A percentile compares a stretch with the other conserved stretches of the same genome.
Conservation (phyloP, 2,329 filamentous ascomycete species). For the Fusarium buharicum region DNA sequence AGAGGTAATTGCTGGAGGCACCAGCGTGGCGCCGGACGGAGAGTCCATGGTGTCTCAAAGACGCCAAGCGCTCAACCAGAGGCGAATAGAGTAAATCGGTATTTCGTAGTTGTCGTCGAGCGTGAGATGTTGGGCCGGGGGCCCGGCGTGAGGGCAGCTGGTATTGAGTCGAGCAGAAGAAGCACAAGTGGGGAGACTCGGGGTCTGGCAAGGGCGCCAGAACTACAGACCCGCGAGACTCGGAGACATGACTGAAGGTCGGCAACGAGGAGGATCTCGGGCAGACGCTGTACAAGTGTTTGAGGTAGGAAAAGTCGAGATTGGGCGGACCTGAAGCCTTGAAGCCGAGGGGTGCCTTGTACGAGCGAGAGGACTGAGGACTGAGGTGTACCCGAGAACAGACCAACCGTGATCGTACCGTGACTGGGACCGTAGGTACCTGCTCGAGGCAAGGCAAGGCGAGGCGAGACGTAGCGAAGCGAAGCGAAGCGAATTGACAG, state of each 20-base stretch:
- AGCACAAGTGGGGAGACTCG: slow-evolving; percentile 45
- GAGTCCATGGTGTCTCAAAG: slow-evolving; percentile 53
- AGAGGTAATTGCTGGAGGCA: slow-evolving; percentile 64
- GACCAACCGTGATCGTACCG: slow-evolving; percentile 28
- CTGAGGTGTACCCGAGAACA: slow-evolving; percentile 28
- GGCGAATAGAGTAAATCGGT: slow-evolving; percentile 18
- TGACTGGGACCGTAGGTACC: slow-evolving; percentile 30
- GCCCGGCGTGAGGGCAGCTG: slow-evolving; percentile 30
- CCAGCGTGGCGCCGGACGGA: slow-evolving; percentile 52
- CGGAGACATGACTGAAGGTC: slow-evolving; percentile 59
- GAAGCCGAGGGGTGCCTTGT: slow-evolving; percentile 16
- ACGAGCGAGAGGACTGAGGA: slow-evolving; percentile 16
- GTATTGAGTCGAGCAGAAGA: slow-evolving; percentile 26
- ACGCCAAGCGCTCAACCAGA: slow-evolving; percentile 8
- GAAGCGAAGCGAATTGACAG: slow-evolving; percentile 15
- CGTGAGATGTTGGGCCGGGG: slow-evolving; percentile 23
- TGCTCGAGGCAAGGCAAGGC: slow-evolving; percentile 8
- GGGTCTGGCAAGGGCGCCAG: slow-evolving; percentile 60
- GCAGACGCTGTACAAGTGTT: slow-evolving; percentile 38
- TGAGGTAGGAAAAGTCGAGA: slow-evolving; percentile 18
- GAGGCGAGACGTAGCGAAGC: slow-evolving; percentile 3
- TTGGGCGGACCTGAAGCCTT: slow-evolving; percentile 13
- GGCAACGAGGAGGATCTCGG: slow-evolving; percentile 44
- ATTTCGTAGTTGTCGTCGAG: slow-evolving; percentile 35
- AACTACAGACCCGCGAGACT: slow-evolving; percentile 57